These are phyloP conservation scores for Taphrina confusa DNA, from an alignment of 1,139 yeast species.

Conservation along the genomic window DNA sequence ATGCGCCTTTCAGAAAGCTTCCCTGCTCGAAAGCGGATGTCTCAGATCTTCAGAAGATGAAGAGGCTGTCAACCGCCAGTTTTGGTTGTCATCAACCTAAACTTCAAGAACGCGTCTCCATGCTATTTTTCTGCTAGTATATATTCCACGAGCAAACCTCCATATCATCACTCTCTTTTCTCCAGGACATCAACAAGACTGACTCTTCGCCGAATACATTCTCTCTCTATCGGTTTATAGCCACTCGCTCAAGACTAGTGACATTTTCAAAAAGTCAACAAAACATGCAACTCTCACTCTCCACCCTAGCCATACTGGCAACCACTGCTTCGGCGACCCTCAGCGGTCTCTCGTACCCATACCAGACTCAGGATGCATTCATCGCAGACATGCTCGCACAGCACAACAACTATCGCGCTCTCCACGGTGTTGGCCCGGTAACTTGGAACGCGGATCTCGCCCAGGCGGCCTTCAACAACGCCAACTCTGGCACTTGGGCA, in stretches of 20 bases:
- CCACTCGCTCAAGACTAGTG: too few relatives aligned
- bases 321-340: slow-evolving; percentile 40
- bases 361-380: slow-evolving; percentile 40
- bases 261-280: too few relatives aligned
- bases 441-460: slow-evolving; percentile 62
- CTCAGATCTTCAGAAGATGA: slow-evolving; percentile 4
- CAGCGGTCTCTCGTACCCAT: slow-evolving; percentile 40
- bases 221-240: too few relatives aligned
- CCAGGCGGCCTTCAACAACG: slow-evolving; percentile 61
- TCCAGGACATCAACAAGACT: too few relatives aligned
- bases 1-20: background rate
- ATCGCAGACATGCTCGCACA: slow-evolving; percentile 50
- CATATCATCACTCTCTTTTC: slow-evolving; percentile 2
- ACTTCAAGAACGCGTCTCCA: background rate
- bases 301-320: slow-evolving; percentile 33
- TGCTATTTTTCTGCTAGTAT: too few relatives aligned
- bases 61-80: too few relatives aligned
- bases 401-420: slow-evolving; percentile 63
- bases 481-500: slow-evolving; percentile 59
- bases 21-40: slow-evolving; percentile 12
- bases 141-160: background rate
- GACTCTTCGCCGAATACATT: too few relatives aligned
- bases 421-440: slow-evolving; percentile 58
- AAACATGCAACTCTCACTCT: slow-evolving; percentile 7
- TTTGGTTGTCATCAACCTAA: background rate